Conservation (phyloP, 768 basidiomycete genomes). For the Hirschioporus abietinus region DNA sequence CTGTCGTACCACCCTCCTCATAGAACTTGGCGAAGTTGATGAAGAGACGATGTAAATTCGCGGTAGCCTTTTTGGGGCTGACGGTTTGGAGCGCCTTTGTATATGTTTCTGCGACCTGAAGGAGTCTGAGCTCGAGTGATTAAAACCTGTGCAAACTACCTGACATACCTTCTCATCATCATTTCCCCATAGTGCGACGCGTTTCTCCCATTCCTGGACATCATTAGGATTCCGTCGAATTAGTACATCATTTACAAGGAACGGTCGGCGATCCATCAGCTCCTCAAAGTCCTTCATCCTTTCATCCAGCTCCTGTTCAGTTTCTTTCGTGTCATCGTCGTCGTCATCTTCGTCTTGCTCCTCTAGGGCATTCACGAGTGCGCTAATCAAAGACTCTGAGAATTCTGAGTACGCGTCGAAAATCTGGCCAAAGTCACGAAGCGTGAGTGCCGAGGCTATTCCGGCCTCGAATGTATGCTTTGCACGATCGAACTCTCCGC, state of each 20-base stretch:
- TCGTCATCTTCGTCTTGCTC: conserved; percentile 72
- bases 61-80: conserved; percentile 82
- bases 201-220: conserved; percentile 99
- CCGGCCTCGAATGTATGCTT: conserved; percentile 86
- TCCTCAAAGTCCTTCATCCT: conserved; percentile 93
- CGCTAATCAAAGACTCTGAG: conserved; percentile 81
- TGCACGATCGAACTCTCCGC: conserved; percentile 90
- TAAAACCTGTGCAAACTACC: conserved; percentile 7
- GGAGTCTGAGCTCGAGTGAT: conserved; percentile 4
- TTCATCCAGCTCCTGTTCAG: conserved; percentile 76
- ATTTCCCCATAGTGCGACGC: conserved; percentile 88
- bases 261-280: conserved; percentile 90
- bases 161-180: conserved; percentile 80
- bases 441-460: conserved; percentile 77
- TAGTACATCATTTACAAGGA: conserved; percentile 94
- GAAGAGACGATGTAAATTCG: conserved; percentile 84
- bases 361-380: conserved; percentile 82
- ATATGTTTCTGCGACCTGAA: conserved; percentile 89
- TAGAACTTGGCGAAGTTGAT: conserved; percentile 97
- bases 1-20: conserved; percentile 86
- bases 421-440: conserved; percentile 96
- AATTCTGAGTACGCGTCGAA: conserved; percentile 97
- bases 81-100: conserved; percentile 84
- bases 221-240: conserved; percentile 93
- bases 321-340: conserved; percentile 73